Base-by-base conservation (phyloP, 805 yeast genomes). In the Ogataea glucozyma region DNA sequence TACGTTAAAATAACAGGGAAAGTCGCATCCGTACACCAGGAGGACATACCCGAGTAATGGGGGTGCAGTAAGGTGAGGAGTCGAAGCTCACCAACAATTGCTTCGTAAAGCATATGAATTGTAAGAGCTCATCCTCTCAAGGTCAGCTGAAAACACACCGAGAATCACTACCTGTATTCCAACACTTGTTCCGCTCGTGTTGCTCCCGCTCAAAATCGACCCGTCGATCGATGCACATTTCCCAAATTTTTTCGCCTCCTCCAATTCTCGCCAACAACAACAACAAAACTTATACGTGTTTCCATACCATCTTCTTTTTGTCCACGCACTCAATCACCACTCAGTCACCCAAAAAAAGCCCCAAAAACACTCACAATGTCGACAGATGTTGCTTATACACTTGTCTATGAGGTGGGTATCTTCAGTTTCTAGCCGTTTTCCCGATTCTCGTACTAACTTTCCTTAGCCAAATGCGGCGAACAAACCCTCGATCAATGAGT, bases 401-500 rank as follows among this genome's bases (percentile, higher is more conserved):
- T 88, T 68, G 83, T 88, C 43, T 83, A 78, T 64, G 91, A 88
- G 60, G 68, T 64, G 54, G 34, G 69, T 61, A 27, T 4, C 14
- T 12, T 20, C 26, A 19, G 11, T 7, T 12, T 11, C 24, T 19
- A 39, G n/a, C n/a, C n/a, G n/a, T n/a, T n/a, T n/a, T n/a, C n/a
- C n/a, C n/a, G n/a, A n/a, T n/a, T n/a, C n/a, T n/a, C n/a, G n/a
- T n/a, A n/a, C n/a, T n/a, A n/a, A n/a, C n/a, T 31, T 31, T 8
- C 27, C 42, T 23, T 41, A 64, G 73, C 87, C 90, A 24, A 75
- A 79, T 52, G 71, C 85, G 55, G 76, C 83, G 46, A 67, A 71
- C 43, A 80, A 78, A 65, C 73, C 80, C 54, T 72, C 88, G 10
- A 77, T 77, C 41, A 73, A 79, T 56, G 96, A 89, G 68, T 83